Evolutionary conservation across 1,284 basidiomycete species (phyloP), one percentile per base, ranked within the genome.

Genomic region (Takashimella tepidaria): DNA sequence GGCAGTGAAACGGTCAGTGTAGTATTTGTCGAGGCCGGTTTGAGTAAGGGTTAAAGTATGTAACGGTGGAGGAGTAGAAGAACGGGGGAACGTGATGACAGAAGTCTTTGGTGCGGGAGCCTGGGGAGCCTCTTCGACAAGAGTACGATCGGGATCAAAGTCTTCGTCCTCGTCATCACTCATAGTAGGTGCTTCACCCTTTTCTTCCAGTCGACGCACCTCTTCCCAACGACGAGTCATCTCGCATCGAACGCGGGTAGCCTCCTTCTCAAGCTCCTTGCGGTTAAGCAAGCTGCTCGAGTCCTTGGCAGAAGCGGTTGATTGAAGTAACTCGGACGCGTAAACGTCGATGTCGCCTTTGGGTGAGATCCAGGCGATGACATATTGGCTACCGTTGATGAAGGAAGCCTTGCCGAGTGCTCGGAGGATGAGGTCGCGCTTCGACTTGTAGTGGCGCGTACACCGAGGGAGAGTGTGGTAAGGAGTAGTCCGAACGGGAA

Each of bases 351-450:
- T 76, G 55, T 80, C 76, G 6, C 79, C 79, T 31, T 76, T 73
- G 11, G 80, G 77, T 3, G 75, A 76, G 51, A 81, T 78, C 71
- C 76, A 79, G 49, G 80, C 66, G 56, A 81, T 77, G 52, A 80
- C 77, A 64, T 79, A 81, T 56, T 81, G 79, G 20, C 72, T 75
- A 16, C 79, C 80, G 62, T 80, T 80, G 72, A 80, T 79, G 65
- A 75, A 75, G 2, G 74, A 73, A 11, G 74, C 69, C 60, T 74
- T 73, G 57, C 80, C 80, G 16, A 81, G 73, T 0, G 76, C 71
- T 26, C 78, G 75, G 1, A 81, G 72, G 54, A 81, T 77, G 52
- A 79, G 73, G 60, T 80, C 79, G 55, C 79, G 76, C 59, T 80
- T 80, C 53, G 78, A 76, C 63, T 79, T 79, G 70, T 76, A 80